A percentile compares a stretch with the other conserved stretches of the same genome.
phyloP scores from a whole-genome alignment of 2,329 filamentous ascomycete species.

The Septoria linicola region DNA sequence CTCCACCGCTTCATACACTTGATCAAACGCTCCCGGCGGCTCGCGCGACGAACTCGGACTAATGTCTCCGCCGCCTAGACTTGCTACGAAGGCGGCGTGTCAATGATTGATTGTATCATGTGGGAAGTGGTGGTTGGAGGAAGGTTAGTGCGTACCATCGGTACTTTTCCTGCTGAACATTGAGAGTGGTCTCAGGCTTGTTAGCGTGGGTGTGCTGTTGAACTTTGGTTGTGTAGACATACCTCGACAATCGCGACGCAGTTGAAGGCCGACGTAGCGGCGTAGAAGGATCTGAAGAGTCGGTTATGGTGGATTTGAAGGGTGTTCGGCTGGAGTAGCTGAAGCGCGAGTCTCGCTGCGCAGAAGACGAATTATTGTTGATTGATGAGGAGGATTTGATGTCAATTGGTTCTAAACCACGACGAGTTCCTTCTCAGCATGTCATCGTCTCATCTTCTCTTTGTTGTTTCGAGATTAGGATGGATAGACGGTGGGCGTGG shows the following conservation, averaged over 20 bases:
- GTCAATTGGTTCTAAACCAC: background rate
- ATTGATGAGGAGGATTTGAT: background rate
- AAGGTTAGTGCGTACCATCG: background rate
- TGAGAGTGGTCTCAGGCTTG: background rate
- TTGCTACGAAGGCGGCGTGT: background rate
- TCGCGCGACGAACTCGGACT: background rate
- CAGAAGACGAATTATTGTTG: too few relatives aligned
- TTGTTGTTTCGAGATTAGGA: background rate
- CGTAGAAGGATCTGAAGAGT: background rate
- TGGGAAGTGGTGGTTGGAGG: background rate
- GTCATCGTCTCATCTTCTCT: background rate
- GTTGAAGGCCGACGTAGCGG: background rate
- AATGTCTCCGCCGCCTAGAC: background rate
- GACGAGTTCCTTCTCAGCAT: background rate
- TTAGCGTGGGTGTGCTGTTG: too few relatives aligned
- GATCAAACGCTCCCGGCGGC: background rate
- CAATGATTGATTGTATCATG: background rate
- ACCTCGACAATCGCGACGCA: background rate
- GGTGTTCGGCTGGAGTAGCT: background rate
- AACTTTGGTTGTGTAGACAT: too few relatives aligned
- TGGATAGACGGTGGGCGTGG: background rate
- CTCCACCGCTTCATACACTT: background rate
- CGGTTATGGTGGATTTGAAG: background rate
- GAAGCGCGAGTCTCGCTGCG: too few relatives aligned
- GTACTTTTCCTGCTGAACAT: slow-evolving; percentile 4